Base-by-base conservation (phyloP, 2,329 filamentous ascomycete genomes). In the Pyrenophora seminiperda region DNA sequence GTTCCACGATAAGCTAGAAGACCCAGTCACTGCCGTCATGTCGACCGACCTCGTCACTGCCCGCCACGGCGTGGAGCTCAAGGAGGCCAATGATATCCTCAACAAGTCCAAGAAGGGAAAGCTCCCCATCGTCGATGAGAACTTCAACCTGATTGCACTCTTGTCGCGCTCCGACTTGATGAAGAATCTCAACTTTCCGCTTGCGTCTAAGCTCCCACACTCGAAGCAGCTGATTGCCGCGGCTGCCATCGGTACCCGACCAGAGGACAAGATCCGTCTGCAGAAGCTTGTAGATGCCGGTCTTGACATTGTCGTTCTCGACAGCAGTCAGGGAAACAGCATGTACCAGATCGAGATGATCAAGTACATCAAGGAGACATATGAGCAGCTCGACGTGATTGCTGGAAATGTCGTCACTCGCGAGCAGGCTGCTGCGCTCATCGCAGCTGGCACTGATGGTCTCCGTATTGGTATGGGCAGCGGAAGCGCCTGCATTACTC, bases 321-420 rank as follows among this genome's bases (percentile, higher is more conserved):
- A 99, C 81, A 94, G 89, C 77, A 95, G 90, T 71, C 94, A 99
- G 79, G 94, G 94, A 62, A 97, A 97, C 84, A 94, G 89, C 77
- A 91, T 97, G 81, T 99, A 93, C 83, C 93, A 97, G 80, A 88
- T 97, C 59, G 91, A 96, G 55, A 99, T 99, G 94, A 85, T 99
- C 80, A 91, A 92, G 78, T 97, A 88, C 82, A 83, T 94, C 79
- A 99, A 99, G 83, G 75, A 87, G 63, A 90, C 87, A 65, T 93
- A 87, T 80, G 91, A 93, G 24, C 79, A 81, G 41, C 82, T 99
- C 57, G 92, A 99, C 65, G 94, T 99, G 72, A 96, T 99, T 72
- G 95, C 89, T 71, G 94, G 94, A 79, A 99, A 99, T 78, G 94
- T 99, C 63, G 94, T 99, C 67, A 99, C 94, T 49, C 88, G 93